Base-by-base conservation (phyloP, 805 yeast genomes). In the Metschnikowia chrysomelidarum region DNA sequence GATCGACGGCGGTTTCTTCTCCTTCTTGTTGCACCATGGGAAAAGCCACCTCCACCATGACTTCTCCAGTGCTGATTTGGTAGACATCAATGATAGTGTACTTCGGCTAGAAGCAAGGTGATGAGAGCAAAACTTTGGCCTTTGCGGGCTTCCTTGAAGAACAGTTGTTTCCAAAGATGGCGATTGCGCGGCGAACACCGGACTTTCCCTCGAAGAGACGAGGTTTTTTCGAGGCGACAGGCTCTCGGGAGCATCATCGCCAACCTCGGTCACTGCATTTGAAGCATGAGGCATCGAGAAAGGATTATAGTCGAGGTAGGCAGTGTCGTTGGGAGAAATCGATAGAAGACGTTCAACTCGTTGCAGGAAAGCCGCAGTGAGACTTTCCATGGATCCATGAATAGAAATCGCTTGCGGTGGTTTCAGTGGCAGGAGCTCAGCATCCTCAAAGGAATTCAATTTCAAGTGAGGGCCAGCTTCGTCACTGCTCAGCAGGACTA, bases 311-410 rank as follows among this genome's bases (percentile, higher is more conserved):
- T 24, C 20, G n/a, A 62, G 47, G 44, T 66, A 63, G 34, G 52
- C 56, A 0, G 72, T 65, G 38, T 67, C 64, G 30, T 53, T 62
- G 0, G 72, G 72, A 3, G 69, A 63, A 5, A 67, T 64, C 1
- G 71, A 60, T 40, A 63, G 66, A 19, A 64, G 44, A 34, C 56
- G 58, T 30, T 66, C 70, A 36, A 45, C 35, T 41, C 24, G 13
- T 8, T 36, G 32, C 19, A 17, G 39, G 29, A 38, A 41, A 27
- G 38, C 32, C 28, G 20, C 13, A n/a, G n/a, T n/a, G 8, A n/a
- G n/a, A 25, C 14, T 16, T 6, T 31, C 28, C 20, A 19, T 12
- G 21, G 40, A 7, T 6, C 30, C 30, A 7, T 32, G 19, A 12
- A 32, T 18, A 3, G 39, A 24, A 12, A 34, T 18, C 1, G 13